phyloP scores from a whole-genome alignment of 176 grass and related monocot genomes.

The Oryza coarctata region DNA sequence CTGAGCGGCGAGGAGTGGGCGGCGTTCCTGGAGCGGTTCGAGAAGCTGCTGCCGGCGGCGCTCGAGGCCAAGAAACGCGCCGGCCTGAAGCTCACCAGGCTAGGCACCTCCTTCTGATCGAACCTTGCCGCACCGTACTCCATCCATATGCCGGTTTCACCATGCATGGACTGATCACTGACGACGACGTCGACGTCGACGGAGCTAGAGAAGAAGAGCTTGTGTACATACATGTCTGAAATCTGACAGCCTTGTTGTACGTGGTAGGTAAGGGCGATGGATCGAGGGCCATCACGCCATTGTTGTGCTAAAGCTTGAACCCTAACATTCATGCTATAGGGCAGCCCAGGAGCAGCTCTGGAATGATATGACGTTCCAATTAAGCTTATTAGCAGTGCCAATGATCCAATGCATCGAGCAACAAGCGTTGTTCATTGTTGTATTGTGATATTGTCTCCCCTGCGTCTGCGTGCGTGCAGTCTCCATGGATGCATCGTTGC shows the following conservation, averaged over 20 bases:
- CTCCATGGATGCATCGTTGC: background rate
- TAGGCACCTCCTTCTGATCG: conserved; percentile 22
- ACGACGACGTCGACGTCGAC: too few species aligned
- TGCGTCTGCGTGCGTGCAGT: background rate
- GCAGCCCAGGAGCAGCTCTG: background rate
- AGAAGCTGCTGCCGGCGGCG: conserved; percentile 63
- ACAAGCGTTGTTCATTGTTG: background rate
- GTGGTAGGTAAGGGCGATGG: background rate
- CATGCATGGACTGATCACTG: too few species aligned
- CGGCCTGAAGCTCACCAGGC: conserved; percentile 24
- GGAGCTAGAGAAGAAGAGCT: background rate
- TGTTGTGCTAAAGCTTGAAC: background rate
- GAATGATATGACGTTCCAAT: background rate
- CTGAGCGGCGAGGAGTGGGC: conserved; percentile 68
- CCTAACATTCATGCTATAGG: background rate
- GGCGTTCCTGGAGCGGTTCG: conserved; percentile 73
- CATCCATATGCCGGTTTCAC: too few species aligned
- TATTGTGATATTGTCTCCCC: background rate
- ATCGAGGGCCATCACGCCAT: background rate
- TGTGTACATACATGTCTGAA: background rate
- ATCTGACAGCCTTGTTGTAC: background rate
- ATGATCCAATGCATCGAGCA: background rate
- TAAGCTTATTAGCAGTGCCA: background rate
- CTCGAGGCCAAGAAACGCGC: conserved; percentile 57
- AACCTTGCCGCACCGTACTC: background rate